Evolutionary conservation across 768 basidiomycete species (phyloP), one percentile per base, ranked within the genome.

Genomic region (Leccinellum luteum): DNA sequence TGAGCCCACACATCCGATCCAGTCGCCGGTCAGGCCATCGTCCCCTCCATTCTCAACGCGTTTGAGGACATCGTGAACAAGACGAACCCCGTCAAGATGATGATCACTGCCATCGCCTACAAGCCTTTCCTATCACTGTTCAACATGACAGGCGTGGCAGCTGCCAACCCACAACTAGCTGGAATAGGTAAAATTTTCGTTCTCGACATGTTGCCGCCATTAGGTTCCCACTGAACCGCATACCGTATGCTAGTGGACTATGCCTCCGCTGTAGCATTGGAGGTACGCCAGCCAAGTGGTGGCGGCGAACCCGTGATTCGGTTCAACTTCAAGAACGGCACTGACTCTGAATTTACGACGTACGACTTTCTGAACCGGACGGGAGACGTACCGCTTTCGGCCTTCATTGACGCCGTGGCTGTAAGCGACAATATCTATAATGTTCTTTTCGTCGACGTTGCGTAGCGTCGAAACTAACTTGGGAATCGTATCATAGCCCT

Each of bases 61-160:
- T 74, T 92, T 31, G 65, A 74, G 0, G 73, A 73, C 10, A 85
- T 92, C 69, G 72, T 73, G 8, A 78, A 84, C 61, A 45, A 70
- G 3, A 73, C 76, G 3, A 76, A 83, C 57, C 80, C 85, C 0
- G 63, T 85, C 55, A 85, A 85, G 67, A 65, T 92, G 43, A 70
- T 77, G 25, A 81, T 86, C 61, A 75, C 82, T 31, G 83, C 83
- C 10, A 77, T 86, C 51, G 79, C 88, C 0, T 92, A 91, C 76
- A 90, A 91, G 70, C 89, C 89, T 0, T 87, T 91, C 75, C 57
- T 90, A 31, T 86, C 85, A 9, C 70, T 92, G 47, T 91, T 92
- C 76, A 87, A 89, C 71, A 85, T 92, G 83, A 89, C 86, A 0
- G 79, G 82, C 2, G 78, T 80, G 25, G 79, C 80, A 10, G 67